Base-by-base conservation (phyloP, 139 green algal genomes). In the Nannochloris sp. region DNA sequence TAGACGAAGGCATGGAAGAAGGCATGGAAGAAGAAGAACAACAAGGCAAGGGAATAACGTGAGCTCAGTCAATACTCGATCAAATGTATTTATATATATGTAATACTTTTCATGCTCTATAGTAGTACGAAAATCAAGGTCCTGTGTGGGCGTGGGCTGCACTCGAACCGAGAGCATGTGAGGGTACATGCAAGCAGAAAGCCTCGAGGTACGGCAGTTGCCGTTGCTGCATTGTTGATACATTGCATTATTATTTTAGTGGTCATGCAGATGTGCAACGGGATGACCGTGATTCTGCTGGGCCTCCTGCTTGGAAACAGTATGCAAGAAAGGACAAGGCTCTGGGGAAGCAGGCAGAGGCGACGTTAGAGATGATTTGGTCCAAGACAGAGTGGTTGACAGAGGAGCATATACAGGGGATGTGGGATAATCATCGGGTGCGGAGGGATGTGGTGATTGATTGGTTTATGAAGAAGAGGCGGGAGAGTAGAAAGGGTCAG, bases 271-370 rank as follows among this genome's bases (percentile, higher is more conserved):
- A 53, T 55, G 48, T 20, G 17, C 17, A 23, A 29, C 12, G 25
- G 23, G 25, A 33, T 59, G 23, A 33, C 6, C 12, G 23, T 29
- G 23, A 23, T 28, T 17, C 17, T 51, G 29, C n/a, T 51, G 43
- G 58, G 20, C 20, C 56, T 49, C 58, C 58, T 14, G n/a, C 58
- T 28, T 64, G 58, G 58, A 64, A 64, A 51, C 58, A 25, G 11
- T 64, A 56, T 64, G 12, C 33, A 6, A 11, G 12, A 13, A 64
- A 64, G 50, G n/a, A 30, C 17, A 66, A 66, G n/a, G 14, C 14
- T 43, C 13, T 66, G n/a, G 60, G 60, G 10, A 56, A 57, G n/a
- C 60, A 66, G 40, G 60, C 60, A 66, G 60, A 66, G 26, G 60
- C 60, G 14, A 66, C 60, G 40, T 45, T 66, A 23, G 60, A 66